Base-by-base conservation (phyloP, 768 basidiomycete species). In the Pleurotus tuoliensis region DNA sequence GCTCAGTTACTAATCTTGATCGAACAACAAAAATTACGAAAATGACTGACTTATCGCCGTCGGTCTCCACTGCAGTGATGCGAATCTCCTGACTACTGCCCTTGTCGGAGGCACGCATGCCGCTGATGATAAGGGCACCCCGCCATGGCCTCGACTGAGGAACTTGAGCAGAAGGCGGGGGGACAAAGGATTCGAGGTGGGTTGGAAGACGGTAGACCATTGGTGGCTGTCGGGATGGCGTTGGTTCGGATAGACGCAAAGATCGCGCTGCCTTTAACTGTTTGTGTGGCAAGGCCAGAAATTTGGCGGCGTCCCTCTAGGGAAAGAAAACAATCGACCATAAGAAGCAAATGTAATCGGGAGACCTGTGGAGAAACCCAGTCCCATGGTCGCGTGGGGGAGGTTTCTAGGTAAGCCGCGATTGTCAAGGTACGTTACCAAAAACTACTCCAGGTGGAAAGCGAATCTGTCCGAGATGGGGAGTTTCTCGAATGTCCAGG, bases 191-290 rank as follows among this genome's bases (percentile, higher is more conserved):
- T 66, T 82, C 82, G 59, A 84, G 76, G 62, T 82, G 78, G 48
- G 84, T 80, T 62, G 83, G 84, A 62, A 86, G 70, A 66, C 82
- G 82, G 72, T 82, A 83, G 68, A 81, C 80, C 82, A 84, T 84
- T 62, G 65, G 64, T 66, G 64, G 69, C 58, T 62, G 25, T 22
- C n/a, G 27, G 63, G 60, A 56, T 57, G 64, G 66, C 66, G 69
- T 65, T 64, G 62, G 65, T 70, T 62, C 61, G 66, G 69, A 27
- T 13, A 59, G 61, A 60, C 52, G 63, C 62, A 60, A 65, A 63
- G 57, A 62, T 61, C 62, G 66, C 53, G 39, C 44, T 52, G 69
- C 68, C 73, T 77, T 77, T 76, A 77, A 76, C 67, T 67, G 65
- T 70, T 71, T 64, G 59, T 41, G 54, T 30, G 63, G 55, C 58